These are phyloP conservation scores for Scheffersomyces illinoinensis DNA, from an alignment of 1,139 yeast species.

Conservation along the genomic window DNA sequence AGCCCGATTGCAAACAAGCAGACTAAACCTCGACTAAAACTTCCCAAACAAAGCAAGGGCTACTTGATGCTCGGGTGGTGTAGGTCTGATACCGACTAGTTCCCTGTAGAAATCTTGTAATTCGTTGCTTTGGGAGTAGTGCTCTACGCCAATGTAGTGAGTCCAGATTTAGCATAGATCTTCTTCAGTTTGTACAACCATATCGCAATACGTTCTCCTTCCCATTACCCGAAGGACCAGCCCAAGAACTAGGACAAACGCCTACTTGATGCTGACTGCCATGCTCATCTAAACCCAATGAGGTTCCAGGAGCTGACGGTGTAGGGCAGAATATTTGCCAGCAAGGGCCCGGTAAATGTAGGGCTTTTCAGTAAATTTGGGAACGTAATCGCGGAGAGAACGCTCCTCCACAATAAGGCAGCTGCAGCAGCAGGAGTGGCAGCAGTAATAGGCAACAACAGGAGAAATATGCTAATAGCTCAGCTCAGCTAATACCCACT, in stretches of 20 bases:
- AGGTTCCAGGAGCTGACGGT: not conserved
- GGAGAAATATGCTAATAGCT: not conserved
- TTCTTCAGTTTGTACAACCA: too few relatives aligned
- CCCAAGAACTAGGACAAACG: not conserved
- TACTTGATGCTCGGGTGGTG: not conserved
- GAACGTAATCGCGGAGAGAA: not conserved
- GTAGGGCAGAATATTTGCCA: not conserved
- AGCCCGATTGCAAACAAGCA: not conserved
- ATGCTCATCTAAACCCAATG: not conserved
- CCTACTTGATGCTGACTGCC: not conserved
- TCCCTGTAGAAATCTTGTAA: not conserved
- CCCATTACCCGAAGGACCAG: not conserved
- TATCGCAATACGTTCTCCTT: not conserved
- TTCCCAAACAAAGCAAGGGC: not conserved
- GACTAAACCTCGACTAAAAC: not conserved
- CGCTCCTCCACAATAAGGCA: constrained; percentile 2
- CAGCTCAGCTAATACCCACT: not conserved
- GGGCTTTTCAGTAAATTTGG: not conserved
- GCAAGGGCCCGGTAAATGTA: not conserved
- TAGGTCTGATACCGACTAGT: not conserved
- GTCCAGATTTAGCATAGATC: not conserved
- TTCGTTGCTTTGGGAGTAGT: not conserved
- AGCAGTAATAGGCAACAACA: constrained; percentile 1
- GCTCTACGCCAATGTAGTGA: not conserved
- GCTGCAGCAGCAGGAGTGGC: constrained; percentile 19